Conservation (phyloP, 2,329 filamentous ascomycete genomes). For the Emmonsiellopsis sp. region DNA sequence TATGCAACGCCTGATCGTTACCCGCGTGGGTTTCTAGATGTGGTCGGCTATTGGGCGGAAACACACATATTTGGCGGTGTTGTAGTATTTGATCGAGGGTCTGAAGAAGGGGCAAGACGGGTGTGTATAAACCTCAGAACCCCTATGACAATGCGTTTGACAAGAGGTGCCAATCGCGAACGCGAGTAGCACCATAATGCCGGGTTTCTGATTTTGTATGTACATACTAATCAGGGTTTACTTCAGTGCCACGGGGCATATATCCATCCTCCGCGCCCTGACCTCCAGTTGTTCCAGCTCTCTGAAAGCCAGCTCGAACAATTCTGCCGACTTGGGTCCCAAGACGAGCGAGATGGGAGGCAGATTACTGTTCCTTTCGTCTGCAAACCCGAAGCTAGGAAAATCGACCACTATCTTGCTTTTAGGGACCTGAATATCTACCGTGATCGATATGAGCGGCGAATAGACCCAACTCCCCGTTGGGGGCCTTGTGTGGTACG, state of each 20-base stretch:
- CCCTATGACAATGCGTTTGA: not conserved
- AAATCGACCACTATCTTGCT: not conserved
- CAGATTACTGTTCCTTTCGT: not conserved
- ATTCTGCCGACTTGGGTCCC: not conserved
- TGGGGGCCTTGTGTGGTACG: not conserved
- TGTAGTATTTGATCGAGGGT: slow-evolving; percentile 4
- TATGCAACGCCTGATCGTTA: not conserved
- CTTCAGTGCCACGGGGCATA: slow-evolving; percentile 2
- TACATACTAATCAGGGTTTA: not conserved
- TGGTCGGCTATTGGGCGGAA: slow-evolving; percentile 4
- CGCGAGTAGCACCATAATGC: not conserved
- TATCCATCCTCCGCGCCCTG: not conserved
- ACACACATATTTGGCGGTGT: slow-evolving; percentile 2
- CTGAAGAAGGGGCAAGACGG: slow-evolving; percentile 2
- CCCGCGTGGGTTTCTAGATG: not conserved
- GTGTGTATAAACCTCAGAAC: not conserved
- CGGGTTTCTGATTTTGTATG: not conserved
- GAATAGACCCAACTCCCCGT: not conserved
- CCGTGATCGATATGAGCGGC: slow-evolving; percentile 1
- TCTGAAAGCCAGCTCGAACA: not conserved
- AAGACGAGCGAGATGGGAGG: not conserved
- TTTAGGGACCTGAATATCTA: slow-evolving; percentile 3
- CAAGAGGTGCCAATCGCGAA: not conserved
- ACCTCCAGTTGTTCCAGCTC: not conserved
- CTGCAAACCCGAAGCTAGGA: not conserved